Evolutionary conservation across 2,329 filamentous ascomycete species (phyloP).

Genomic region (Podosphaera leucotricha): DNA sequence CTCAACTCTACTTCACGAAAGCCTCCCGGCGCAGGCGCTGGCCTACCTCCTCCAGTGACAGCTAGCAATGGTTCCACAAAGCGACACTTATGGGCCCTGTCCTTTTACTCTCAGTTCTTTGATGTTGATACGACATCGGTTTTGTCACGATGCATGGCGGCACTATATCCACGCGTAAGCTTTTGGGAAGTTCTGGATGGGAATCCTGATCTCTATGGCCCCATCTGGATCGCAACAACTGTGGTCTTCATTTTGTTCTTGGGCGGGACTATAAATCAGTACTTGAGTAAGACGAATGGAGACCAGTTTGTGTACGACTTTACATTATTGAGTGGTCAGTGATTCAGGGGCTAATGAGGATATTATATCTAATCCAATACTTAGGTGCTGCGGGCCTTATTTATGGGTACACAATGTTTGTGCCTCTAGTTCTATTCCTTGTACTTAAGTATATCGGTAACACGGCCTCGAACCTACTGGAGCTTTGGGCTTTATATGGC

Average conservation of each 20-base stretch:
- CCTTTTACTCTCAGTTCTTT: slow-evolving; percentile 95
- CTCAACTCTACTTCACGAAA: slow-evolving; percentile 18
- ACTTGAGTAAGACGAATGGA: slow-evolving; percentile 44
- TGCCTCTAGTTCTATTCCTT: slow-evolving; percentile 68
- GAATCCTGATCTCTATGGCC: slow-evolving; percentile 89
- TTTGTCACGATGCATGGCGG: slow-evolving; percentile 61
- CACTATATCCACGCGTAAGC: slow-evolving; percentile 77
- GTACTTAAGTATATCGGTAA: slow-evolving; percentile 88
- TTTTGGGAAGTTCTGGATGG: slow-evolving; percentile 95
- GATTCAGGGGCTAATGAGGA: not conserved
- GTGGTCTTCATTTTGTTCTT: slow-evolving; percentile 90
- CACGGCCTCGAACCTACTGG: slow-evolving; percentile 75
- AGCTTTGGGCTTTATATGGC: slow-evolving; percentile 88
- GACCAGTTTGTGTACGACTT: slow-evolving; percentile 81
- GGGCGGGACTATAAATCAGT: slow-evolving; percentile 85
- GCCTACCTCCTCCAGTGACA: slow-evolving; percentile 33
- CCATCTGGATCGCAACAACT: slow-evolving; percentile 96
- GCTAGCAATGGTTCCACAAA: slow-evolving; percentile 35
- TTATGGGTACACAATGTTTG: slow-evolving; percentile 80
- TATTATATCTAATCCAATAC: not conserved
- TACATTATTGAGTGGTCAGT: slow-evolving; percentile 51
- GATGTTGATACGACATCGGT: slow-evolving; percentile 91
- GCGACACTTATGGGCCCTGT: slow-evolving; percentile 74
- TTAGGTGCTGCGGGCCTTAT: slow-evolving; percentile 67
- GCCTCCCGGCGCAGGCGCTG: slow-evolving; percentile 17